A percentile compares a stretch with the other conserved stretches of the same genome.
Conservation (phyloP, 2,329 filamentous ascomycete genomes). For the Ascochyta clinopodiicola region DNA sequence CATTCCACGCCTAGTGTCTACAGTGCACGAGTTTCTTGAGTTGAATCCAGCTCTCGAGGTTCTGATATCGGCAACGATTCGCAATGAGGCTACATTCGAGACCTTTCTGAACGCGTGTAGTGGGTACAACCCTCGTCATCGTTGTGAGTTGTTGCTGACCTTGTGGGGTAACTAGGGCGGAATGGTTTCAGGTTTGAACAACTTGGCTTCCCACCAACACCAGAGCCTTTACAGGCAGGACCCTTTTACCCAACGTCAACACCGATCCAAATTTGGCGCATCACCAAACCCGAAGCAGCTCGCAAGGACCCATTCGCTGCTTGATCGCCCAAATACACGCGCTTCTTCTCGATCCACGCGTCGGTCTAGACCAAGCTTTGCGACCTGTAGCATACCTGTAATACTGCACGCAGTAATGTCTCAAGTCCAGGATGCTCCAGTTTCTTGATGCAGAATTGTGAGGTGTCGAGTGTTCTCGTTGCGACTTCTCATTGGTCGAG, state of each 20-base stretch:
- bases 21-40: conserved; percentile 67
- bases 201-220: conserved; percentile 39
- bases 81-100: conserved; percentile 73
- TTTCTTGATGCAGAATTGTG: conserved; percentile 17
- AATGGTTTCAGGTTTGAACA: conserved; percentile 45
- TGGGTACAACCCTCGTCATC: conserved; percentile 47
- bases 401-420: conserved; percentile 28
- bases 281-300: conserved; percentile 38
- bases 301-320: conserved; percentile 34
- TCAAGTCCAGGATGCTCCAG: conserved; percentile 18
- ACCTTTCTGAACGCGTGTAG: conserved; percentile 67
- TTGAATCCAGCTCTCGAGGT: conserved; percentile 64
- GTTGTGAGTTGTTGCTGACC: conserved; percentile 41
- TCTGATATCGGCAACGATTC: conserved; percentile 72
- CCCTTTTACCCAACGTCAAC: conserved; percentile 70
- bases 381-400: conserved; percentile 21
- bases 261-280: conserved; percentile 64
- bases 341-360: conserved; percentile 23
- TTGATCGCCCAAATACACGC: conserved; percentile 21
- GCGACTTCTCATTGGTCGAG: conserved; percentile 29
- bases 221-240: conserved; percentile 58
- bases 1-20: conserved; percentile 69
- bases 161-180: conserved; percentile 47
- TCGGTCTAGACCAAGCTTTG: conserved; percentile 25
- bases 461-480: conserved; percentile 26